phyloP scores from a whole-genome alignment of 106 monocot genomes.

The Gastrodia elata region DNA sequence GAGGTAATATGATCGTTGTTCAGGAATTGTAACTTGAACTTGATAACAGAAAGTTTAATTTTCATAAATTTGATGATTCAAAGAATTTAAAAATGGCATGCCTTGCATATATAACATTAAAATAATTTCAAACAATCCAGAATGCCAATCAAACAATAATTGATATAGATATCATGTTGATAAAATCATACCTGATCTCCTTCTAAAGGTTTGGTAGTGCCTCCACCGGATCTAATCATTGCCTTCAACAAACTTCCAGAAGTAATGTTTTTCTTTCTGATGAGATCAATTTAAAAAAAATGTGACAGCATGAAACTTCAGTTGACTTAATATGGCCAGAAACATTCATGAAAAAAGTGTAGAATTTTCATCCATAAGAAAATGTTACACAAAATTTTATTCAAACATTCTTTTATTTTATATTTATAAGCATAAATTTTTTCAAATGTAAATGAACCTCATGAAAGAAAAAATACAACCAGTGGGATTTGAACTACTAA shows the following conservation, averaged over 20 bases:
- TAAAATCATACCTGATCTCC: conserved; percentile 59
- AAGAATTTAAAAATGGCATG: neutral
- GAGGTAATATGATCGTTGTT: neutral
- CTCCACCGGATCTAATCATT: conserved; percentile 46
- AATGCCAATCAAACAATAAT: neutral
- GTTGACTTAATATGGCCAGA: neutral
- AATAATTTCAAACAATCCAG: neutral
- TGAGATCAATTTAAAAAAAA: neutral
- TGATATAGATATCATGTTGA: neutral
- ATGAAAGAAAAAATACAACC: too few relatives aligned
- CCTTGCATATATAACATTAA: neutral
- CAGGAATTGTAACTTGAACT: neutral
- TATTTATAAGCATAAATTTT: too few relatives aligned
- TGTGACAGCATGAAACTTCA: neutral
- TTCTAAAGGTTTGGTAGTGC: conserved; percentile 39
- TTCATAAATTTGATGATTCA: neutral
- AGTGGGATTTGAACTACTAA: too few relatives aligned
- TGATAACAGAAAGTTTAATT: neutral
- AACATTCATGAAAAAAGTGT: neutral
- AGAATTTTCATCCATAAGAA: too few relatives aligned
- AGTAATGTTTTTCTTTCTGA: conserved; percentile 60
- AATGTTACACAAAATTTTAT: too few relatives aligned
- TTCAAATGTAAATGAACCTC: too few relatives aligned
- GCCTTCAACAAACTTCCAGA: conserved; percentile 91
- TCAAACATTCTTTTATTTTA: too few relatives aligned